A percentile compares a stretch with the other conserved stretches of the same genome.
These are phyloP conservation scores for Croton laevigatus DNA, from an alignment of 441 rosid species.

Conservation along the genomic window DNA sequence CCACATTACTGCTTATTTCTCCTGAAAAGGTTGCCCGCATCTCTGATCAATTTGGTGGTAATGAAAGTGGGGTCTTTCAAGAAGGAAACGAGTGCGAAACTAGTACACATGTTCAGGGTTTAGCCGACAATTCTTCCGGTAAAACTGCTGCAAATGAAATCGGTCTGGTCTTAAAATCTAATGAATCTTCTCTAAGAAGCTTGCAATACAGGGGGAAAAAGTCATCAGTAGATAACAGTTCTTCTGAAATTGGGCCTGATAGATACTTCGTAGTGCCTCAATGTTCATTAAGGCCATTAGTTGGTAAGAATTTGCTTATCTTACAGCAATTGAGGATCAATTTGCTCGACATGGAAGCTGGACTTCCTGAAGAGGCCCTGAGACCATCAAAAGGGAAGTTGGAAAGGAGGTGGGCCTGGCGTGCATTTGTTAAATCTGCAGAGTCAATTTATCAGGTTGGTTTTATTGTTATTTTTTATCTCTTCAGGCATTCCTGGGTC, in stretches of 20 bases:
- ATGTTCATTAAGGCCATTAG: constrained; percentile 36
- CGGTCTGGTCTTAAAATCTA: constrained; percentile 28
- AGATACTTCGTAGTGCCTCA: constrained; percentile 49
- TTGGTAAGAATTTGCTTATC: constrained; percentile 36
- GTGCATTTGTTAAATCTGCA: constrained; percentile 48
- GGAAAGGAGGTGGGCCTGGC: constrained; percentile 45
- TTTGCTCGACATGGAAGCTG: constrained; percentile 64
- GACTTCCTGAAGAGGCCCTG: constrained; percentile 45
- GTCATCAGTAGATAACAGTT: constrained; percentile 26
- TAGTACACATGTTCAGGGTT: constrained; percentile 31
- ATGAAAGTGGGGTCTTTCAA: constrained; percentile 16
- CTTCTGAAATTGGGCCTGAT: constrained; percentile 33
- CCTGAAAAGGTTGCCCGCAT: constrained; percentile 27
- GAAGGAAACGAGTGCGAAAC: constrained; percentile 26
- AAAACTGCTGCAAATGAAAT: constrained; percentile 33
- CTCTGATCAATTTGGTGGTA: constrained; percentile 32
- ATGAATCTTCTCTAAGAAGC: constrained; percentile 31
- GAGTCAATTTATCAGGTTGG: constrained; percentile 51
- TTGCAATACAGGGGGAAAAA: constrained; percentile 47
- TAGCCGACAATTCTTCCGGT: constrained; percentile 32
- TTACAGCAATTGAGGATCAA: constrained; percentile 42
- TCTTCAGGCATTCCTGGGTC: constrained; percentile 5
- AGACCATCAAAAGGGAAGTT: constrained; percentile 36
- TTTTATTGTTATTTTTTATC: not conserved
- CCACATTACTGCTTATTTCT: constrained; percentile 33